Conservation (phyloP, 768 basidiomycete species). For the Termitomyces sp. region DNA sequence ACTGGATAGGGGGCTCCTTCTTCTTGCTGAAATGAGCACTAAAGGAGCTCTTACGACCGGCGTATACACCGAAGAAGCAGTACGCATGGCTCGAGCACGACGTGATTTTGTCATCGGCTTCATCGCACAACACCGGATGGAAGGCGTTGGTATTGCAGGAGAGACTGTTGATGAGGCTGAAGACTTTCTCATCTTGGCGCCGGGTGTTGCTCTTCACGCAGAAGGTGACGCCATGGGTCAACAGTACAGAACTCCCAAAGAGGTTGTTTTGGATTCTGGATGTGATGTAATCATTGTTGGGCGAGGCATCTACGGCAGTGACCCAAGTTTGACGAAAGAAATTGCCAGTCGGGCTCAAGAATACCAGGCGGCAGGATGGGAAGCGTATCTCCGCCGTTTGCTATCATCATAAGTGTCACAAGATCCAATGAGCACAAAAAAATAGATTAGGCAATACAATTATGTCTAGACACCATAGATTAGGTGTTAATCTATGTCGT, state of each 20-base stretch:
- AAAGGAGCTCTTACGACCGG: constrained; percentile 82
- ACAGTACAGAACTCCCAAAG: constrained; percentile 86
- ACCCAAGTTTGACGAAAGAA: constrained; percentile 34
- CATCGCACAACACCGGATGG: constrained; percentile 86
- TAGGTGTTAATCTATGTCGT: neutral
- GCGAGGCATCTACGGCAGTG: constrained; percentile 82
- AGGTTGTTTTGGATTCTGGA: constrained; percentile 77
- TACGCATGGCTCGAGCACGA: constrained; percentile 80
- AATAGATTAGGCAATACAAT: neutral
- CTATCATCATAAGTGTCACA: constrained; percentile 7
- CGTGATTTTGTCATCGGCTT: constrained; percentile 94
- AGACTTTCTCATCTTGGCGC: constrained; percentile 89
- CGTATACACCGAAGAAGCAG: constrained; percentile 76
- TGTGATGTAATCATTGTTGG: constrained; percentile 98
- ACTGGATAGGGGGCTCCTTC: constrained; percentile 77
- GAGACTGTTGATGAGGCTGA: constrained; percentile 37
- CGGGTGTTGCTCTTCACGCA: constrained; percentile 82
- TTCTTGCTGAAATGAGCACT: constrained; percentile 96
- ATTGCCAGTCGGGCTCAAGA: constrained; percentile 70
- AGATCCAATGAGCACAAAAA: neutral
- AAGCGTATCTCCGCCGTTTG: constrained; percentile 71
- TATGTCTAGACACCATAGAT: neutral
- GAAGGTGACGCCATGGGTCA: constrained; percentile 89
- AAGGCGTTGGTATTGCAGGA: constrained; percentile 45
- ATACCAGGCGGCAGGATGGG: constrained; percentile 87